Percentiles rank a stretch among this genome's conserved stretches.
Conservation (phyloP, 1,284 basidiomycete species). For the Ustilago loliicola region DNA sequence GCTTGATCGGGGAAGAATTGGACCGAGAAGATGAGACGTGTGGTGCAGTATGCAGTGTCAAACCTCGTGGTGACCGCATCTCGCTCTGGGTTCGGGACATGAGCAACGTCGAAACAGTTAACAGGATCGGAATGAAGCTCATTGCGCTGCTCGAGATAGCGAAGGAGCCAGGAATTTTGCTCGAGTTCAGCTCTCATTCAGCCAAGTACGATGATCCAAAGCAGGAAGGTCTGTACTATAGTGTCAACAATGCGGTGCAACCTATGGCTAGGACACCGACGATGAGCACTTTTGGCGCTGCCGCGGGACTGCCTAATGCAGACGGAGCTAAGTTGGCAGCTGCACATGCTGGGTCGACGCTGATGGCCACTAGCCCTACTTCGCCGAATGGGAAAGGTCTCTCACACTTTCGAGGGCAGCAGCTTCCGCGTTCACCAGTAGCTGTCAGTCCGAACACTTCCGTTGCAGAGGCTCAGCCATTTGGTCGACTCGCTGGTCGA, state of each 20-base stretch:
- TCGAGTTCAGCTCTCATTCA: constrained; percentile 51
- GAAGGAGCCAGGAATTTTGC: constrained; percentile 35
- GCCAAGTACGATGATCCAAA: constrained; percentile 8
- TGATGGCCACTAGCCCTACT: constrained; percentile 7
- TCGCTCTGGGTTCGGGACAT: constrained; percentile 88
- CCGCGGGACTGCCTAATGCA: constrained; percentile 8
- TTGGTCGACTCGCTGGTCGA: constrained; percentile 16
- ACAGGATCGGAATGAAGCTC: constrained; percentile 81
- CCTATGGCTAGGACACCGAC: constrained; percentile 20
- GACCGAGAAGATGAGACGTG: constrained; percentile 89
- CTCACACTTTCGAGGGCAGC: not conserved
- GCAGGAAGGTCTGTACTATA: constrained; percentile 20
- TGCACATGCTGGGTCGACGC: not conserved
- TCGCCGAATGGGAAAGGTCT: constrained; percentile 20
- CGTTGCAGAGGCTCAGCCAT: constrained; percentile 7
- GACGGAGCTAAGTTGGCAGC: constrained; percentile 11
- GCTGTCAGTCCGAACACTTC: constrained; percentile 3
- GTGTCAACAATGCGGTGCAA: constrained; percentile 27
- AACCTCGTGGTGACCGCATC: constrained; percentile 88
- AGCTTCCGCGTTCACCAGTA: constrained; percentile 6
- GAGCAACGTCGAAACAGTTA: constrained; percentile 84
- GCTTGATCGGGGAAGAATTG: constrained; percentile 88
- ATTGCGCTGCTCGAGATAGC: constrained; percentile 41
- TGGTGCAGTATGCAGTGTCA: constrained; percentile 82
- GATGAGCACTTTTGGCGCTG: constrained; percentile 6